Base-by-base conservation (phyloP, 1,284 basidiomycete genomes). In the Cutaneotrichosporon sp. region DNA sequence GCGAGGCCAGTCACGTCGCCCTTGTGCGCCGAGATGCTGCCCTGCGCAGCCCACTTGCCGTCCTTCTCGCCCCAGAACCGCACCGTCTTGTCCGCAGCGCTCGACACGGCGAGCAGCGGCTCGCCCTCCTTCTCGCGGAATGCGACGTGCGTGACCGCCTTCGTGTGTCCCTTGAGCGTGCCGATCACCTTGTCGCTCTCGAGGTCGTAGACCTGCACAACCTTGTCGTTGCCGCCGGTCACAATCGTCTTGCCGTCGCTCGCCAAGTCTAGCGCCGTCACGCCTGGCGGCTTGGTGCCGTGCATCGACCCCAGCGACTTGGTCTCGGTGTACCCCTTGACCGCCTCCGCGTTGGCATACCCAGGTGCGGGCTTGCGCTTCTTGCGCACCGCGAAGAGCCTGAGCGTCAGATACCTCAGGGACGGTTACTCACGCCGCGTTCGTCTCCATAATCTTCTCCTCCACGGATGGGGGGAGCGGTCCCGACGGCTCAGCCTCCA, bases 171-270 rank as follows among this genome's bases (percentile, higher is more conserved):
- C 79, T 97, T 97, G 77, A 98, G 87, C 3, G 90, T 88, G 11
- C 90, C 91, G 52, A 97, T 79, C 8, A 95, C 91, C 79, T 97
- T 95, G 78, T 90, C 87, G 11, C 87, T 89, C 72, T 82, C 84
- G 62, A 89, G 85, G 81, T 98, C 94, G 75, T 95, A 98, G n/a
- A 99, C 80, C 73, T 97, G 92, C 0, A 99, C 93, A 54, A 89
- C 84, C 80, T 97, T 97, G 85, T 99, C 97, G 74, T 94, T 92
- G 29, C 95, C 95, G 67, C 95, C 97, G 2, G 95, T 97, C 65
- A 97, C 34, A 84, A 85, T 71, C 84, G 86, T 53, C 78, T 72
- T 65, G 74, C 82, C 83, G 62, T 83, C 80, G 38, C 77, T 82
- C 7, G 92, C 93, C 45, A 97, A 77, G 50, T 91, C 91, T 58